phyloP scores from a whole-genome alignment of 2,329 filamentous ascomycete genomes.

The Trichoderma endophyticum region DNA sequence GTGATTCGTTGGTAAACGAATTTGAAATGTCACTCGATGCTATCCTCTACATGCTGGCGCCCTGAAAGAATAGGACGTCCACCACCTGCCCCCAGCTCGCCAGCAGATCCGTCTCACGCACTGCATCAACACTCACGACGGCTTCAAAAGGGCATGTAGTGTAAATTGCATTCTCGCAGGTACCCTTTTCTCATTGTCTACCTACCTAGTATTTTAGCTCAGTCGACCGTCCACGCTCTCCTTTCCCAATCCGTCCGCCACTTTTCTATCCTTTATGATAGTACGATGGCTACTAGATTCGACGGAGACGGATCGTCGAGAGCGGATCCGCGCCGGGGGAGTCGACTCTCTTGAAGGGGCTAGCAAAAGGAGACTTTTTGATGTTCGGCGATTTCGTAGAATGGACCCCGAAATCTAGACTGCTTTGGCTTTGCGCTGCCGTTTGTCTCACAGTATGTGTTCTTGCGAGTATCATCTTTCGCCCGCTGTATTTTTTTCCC shows the following conservation, averaged over 20 bases:
- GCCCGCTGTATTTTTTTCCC: not conserved
- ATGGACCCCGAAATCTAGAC: constrained; percentile 12
- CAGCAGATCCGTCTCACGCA: not conserved
- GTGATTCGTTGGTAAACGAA: not conserved
- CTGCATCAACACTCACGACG: not conserved
- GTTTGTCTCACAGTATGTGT: not conserved
- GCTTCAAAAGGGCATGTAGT: not conserved
- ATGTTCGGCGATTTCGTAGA: constrained; percentile 1
- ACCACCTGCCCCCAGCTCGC: not conserved
- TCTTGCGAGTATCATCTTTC: not conserved
- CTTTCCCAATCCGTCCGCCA: not conserved
- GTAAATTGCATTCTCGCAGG: not conserved
- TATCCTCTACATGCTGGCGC: not conserved
- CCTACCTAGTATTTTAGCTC: not conserved
- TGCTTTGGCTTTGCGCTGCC: not conserved
- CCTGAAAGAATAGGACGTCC: not conserved
- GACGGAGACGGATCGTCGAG: constrained; percentile 4
- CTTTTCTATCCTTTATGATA: not conserved
- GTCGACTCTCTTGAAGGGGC: not conserved
- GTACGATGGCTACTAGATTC: not conserved
- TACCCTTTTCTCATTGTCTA: not conserved
- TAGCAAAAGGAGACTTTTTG: not conserved
- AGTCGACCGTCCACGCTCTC: not conserved
- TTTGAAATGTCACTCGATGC: not conserved
- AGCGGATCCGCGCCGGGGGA: not conserved